Percentiles rank a stretch among this genome's conserved stretches.
These are phyloP conservation scores for Thuidium tamariscinum DNA, from an alignment of 225 moss, liverwort and hornwort species.

Conservation along the genomic window DNA sequence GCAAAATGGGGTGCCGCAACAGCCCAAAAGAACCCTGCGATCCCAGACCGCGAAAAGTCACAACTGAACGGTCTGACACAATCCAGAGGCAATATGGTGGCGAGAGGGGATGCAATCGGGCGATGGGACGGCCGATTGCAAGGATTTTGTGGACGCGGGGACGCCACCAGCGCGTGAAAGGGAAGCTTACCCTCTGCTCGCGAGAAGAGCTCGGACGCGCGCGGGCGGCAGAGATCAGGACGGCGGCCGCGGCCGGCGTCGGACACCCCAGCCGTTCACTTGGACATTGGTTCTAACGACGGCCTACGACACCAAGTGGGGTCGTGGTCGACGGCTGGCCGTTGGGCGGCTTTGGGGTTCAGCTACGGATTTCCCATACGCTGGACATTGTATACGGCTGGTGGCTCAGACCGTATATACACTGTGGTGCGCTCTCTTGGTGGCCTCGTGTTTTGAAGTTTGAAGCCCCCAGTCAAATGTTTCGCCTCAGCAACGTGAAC, in stretches of 20 bases:
- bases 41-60: background rate
- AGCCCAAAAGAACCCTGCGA: background rate
- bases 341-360: background rate
- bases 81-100: background rate
- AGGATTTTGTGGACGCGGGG: slow-evolving; percentile 6
- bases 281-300: background rate
- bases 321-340: slow-evolving; percentile 2
- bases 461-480: background rate
- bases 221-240: background rate
- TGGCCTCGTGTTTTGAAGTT: background rate
- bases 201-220: background rate
- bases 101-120: background rate
- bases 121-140: background rate
- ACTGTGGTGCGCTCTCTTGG: background rate
- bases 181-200: background rate
- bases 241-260: background rate
- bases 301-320: background rate
- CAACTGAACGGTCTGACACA: background rate
- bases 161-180: slow-evolving; percentile 18
- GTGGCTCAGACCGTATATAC: background rate
- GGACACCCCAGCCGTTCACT: background rate
- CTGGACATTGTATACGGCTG: background rate
- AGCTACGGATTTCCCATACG: background rate
- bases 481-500: background rate
- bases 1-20: background rate